Evolutionary conservation across 2,329 filamentous ascomycete genomes (phyloP), one percentile per base, ranked within the genome.

Genomic region (Colletotrichum graminicola): DNA sequence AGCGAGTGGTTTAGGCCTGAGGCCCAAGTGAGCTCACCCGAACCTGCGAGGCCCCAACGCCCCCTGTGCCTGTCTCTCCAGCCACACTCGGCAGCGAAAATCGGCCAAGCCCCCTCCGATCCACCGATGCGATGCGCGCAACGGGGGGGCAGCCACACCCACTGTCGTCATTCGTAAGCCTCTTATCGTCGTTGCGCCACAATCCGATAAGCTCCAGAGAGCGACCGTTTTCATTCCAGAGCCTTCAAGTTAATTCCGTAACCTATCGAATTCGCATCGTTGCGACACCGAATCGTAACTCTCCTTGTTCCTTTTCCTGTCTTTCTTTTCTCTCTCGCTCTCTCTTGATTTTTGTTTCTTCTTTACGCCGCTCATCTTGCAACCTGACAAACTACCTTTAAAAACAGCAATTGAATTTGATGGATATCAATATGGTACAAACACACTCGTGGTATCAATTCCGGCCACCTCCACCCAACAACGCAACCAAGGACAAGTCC

Each of bases 1-100:
- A 71, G 61, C 66, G 61, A 72, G 57, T 36, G 34, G 55, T 66
- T 72, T 71, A 18, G 59, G 70, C 70, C 70, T 72, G 61, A 72
- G 70, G 70, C 41, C 21, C 45, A 52, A 51, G 60, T 52, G 34
- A 68, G 54, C 60, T 68, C 32, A 26, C 52, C 67, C 41, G 61
- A 16, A 65, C 52, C 43, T 59, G 26, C 36, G 39, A 56, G 41
- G 39, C 43, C 59, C 45, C 16, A 26, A 21, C n/a, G 32, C 52
- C 43, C 52, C 43, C 52, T 59, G 36, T 56, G n/a, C 59, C 26
- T 55, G 39, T 26, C 26, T n/a, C 62, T 47, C 36, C 52, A 65
- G 62, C 62, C 62, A 65, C 62, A 57, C 1, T 23, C 43, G 41
- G 16, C 16, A 43, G 16, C 41, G 16, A 43, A 43, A 43, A 21